A percentile compares a stretch with the other conserved stretches of the same genome.
phyloP scores from a whole-genome alignment of 306 rosid species.

The Aeschynomene evenia region DNA sequence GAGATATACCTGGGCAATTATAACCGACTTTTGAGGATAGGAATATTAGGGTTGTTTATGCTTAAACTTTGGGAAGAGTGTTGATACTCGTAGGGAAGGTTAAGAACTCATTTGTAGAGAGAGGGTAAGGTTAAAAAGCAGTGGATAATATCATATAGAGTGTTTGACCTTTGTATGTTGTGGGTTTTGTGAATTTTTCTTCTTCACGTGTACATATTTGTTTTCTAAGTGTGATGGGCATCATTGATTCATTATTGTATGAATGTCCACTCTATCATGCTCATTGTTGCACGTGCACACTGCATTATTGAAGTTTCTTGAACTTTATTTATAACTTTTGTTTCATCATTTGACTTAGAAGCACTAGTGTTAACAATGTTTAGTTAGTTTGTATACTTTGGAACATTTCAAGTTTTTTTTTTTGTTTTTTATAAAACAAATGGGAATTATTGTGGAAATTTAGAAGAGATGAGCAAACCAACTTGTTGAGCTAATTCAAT shows the following conservation, averaged over 20 bases:
- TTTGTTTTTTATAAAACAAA: too few relatives aligned
- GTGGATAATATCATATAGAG: conserved; percentile 37
- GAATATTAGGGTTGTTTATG: conserved; percentile 42
- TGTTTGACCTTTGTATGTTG: conserved; percentile 35
- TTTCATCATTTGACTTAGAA: too few relatives aligned
- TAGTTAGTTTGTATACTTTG: too few relatives aligned
- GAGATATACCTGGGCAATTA: conserved; percentile 48
- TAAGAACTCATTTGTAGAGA: conserved; percentile 31
- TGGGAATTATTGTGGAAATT: too few relatives aligned
- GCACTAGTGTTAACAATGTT: too few relatives aligned
- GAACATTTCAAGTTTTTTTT: too few relatives aligned
- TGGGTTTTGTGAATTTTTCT: conserved; percentile 45
- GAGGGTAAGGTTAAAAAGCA: conserved; percentile 8
- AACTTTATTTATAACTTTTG: background rate
- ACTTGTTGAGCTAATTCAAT: too few relatives aligned
- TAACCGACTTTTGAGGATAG: conserved; percentile 49
- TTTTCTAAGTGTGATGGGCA: conserved; percentile 31
- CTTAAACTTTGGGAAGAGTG: conserved; percentile 34
- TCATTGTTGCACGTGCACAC: background rate
- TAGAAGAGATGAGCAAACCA: too few relatives aligned
- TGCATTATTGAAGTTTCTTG: background rate
- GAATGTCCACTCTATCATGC: conserved; percentile 22
- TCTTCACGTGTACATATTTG: conserved; percentile 46
- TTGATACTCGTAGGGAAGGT: conserved; percentile 43
- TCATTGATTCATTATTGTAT: conserved; percentile 34